Evolutionary conservation across 164 flowering plant genomes (phyloP), one percentile per base, ranked within the genome.

Genomic region (grape (Vitis vinifera)): DNA sequence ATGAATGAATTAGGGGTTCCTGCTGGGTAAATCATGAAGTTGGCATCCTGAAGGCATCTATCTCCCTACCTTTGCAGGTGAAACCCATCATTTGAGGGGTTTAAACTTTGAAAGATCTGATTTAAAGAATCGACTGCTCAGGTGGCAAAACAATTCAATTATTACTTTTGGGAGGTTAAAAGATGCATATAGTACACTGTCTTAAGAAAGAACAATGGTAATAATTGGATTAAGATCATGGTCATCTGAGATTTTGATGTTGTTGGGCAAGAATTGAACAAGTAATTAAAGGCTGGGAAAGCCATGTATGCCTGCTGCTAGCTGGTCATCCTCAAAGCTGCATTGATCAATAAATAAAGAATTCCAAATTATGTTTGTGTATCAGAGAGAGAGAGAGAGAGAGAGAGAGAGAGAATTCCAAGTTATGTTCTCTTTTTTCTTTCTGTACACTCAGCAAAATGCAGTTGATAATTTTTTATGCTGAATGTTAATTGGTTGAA

Each of bases 21-120:
- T 23, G 55, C 11, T 55, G 63, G 59, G 19, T 63, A 63, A 29
- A 63, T 48, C 53, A 47, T 48, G 51, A 63, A 52, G 29, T 63
- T 10, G 30, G 14, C 17, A 2, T 15, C 13, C 52, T 49, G 48
- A 5, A 47, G 48, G 63, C 65, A 62, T 62, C n/a, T 7, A 13
- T 12, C 4, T 37, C 44, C 44, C 44, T 37, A 37, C 44, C 44
- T 37, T 37, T 29, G 48, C 0, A 60, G 64, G 49, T 30, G 19
- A 61, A 31, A 61, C 9, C 7, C 3, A 61, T 10, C 6, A 31
- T 61, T 61, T 8, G 3, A 8, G 37, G 63, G 29, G 63, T 23
- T 19, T 58, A 10, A 58, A 2, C 30, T 58, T 10, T 27, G 9
- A 58, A 15, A 59, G 4, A 23, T 53, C 56, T 11, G 56, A 53